Evolutionary conservation across 2,329 filamentous ascomycete species (phyloP), one percentile per base, ranked within the genome.

Genomic region (Pezicula carpinea): DNA sequence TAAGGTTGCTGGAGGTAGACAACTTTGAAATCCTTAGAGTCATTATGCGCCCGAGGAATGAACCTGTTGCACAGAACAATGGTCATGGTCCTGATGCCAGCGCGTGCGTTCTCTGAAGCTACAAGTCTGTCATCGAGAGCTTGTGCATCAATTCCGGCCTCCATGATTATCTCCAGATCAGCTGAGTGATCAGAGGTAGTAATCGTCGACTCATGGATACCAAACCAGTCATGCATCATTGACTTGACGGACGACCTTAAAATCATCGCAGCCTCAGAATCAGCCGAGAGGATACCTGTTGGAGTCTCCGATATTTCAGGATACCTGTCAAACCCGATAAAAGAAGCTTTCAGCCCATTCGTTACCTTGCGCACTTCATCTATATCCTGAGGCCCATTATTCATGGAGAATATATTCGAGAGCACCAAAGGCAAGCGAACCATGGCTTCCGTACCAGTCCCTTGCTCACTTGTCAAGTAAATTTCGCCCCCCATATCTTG

Each of bases 401-500:
- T 14, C 22, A 47, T 56, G 21, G 46, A 36, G 38, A 31, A 29
- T 32, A 17, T 29, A 36, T 39, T 32, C 14, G 26, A 18, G 23
- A 51, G 46, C 7, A 40, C 48, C n/a, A 63, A 46, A 6, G 60
- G 60, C 29, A 63, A 44, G 7, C 51, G 41, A 32, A 62, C 53
- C 13, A 38, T 53, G 6, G 80, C 72, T 18, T 74, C 72, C 0
- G 80, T 83, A 2, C 81, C 81, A 32, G 72, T 68, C 2, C 72
- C 71, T 8, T 70, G 66, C 44, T 76, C 69, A 42, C 72, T 80
- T 26, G 69, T 70, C 29, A 86, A 71, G 7, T 77, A 71, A 36
- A 87, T 79, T 6, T 68, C 72, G 0, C 83, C 83, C 22, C 74
- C 72, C 1, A 87, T 65, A 21, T 79, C 75, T 39, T 76, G 73